These are phyloP conservation scores for Globisporangium lucens DNA, from an alignment of 352 stramenopile genomes.

Conservation along the genomic window DNA sequence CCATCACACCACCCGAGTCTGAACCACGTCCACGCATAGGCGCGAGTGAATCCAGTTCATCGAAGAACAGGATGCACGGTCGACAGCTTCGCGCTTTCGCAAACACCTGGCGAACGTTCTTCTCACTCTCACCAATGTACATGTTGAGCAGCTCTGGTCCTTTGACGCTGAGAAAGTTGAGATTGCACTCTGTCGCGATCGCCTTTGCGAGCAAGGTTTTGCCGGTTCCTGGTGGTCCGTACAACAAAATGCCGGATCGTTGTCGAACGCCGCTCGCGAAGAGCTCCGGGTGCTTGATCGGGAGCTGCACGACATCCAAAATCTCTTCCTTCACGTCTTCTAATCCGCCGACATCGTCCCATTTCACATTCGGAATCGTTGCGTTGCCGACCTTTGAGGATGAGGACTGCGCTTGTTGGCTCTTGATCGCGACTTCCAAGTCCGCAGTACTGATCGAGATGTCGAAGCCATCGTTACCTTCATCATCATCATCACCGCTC, in stretches of 20 bases:
- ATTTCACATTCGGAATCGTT: slow-evolving; percentile 95
- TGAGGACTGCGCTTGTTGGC: slow-evolving; percentile 64
- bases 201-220: slow-evolving; percentile 96
- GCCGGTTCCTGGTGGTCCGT: slow-evolving; percentile 84
- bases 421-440: slow-evolving; percentile 54
- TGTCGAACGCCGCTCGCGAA: slow-evolving; percentile 76
- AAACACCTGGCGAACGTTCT: slow-evolving; percentile 95
- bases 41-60: slow-evolving; percentile 90
- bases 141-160: slow-evolving; percentile 95
- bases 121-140: slow-evolving; percentile 98
- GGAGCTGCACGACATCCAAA: slow-evolving; percentile 80
- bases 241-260: slow-evolving; percentile 80
- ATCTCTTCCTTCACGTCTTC: slow-evolving; percentile 99
- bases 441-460: slow-evolving; percentile 40
- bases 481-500: slow-evolving; percentile 7
- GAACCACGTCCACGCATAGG: slow-evolving; percentile 87
- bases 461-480: slow-evolving; percentile 16
- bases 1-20: slow-evolving; percentile 92
- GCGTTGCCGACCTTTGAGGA: slow-evolving; percentile 59
- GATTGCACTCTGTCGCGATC: slow-evolving; percentile 94
- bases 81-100: slow-evolving; percentile 73
- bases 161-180: slow-evolving; percentile 97
- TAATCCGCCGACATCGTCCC: slow-evolving; percentile 97
- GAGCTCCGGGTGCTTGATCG: slow-evolving; percentile 80
- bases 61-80: slow-evolving; percentile 92